phyloP scores from a whole-genome alignment of 768 basidiomycete genomes.

The Trametes meyenii region DNA sequence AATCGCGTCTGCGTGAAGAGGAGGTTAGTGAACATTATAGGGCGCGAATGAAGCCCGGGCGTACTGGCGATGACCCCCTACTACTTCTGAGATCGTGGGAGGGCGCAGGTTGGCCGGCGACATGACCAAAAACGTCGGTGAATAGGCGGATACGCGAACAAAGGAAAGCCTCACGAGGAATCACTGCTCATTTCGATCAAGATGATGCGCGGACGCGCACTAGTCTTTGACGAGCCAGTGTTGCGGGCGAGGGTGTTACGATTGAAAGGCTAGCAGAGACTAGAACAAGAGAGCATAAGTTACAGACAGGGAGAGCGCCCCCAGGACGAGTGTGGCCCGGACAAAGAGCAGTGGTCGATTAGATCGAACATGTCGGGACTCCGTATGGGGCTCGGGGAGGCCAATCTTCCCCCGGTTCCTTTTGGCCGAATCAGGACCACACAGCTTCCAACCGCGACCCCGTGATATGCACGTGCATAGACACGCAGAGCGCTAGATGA shows the following conservation, averaged over 20 bases:
- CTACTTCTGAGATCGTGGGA: slow-evolving; percentile 1
- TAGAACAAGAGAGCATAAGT: slow-evolving; percentile 11
- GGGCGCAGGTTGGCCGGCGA: neutral
- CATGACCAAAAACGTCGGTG: neutral
- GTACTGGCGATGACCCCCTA: slow-evolving; percentile 13
- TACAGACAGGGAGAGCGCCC: neutral
- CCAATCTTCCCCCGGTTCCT: neutral
- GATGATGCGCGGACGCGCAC: neutral
- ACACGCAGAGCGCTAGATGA: neutral
- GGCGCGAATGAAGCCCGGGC: neutral
- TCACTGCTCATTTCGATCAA: slow-evolving; percentile 17
- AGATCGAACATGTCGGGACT: neutral
- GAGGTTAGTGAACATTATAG: slow-evolving; percentile 4
- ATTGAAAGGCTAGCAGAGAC: neutral
- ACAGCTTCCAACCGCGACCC: slow-evolving; percentile 9
- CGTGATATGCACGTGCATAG: slow-evolving; percentile 3
- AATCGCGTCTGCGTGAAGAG: slow-evolving; percentile 5
- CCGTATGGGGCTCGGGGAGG: neutral
- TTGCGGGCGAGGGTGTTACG: too few species aligned
- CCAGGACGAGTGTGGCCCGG: neutral
- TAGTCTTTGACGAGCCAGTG: neutral
- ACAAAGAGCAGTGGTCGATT: neutral
- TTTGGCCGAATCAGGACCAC: slow-evolving; percentile 12
- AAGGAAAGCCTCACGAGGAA: slow-evolving; percentile 20
- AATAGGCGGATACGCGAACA: neutral